Base-by-base conservation (phyloP, 805 yeast species). In the Pichia pseudocactophila region DNA sequence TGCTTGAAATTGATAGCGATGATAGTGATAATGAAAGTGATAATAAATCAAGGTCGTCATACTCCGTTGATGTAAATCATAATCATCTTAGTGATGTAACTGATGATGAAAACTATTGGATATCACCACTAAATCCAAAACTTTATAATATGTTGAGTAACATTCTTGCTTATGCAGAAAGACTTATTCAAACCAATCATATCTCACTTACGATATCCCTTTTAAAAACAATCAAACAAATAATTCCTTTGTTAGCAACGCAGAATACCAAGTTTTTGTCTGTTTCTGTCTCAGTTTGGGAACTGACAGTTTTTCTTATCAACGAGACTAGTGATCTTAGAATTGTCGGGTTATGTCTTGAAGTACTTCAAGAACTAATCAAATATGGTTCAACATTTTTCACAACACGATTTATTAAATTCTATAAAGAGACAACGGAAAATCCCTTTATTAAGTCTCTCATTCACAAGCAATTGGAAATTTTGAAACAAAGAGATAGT, bases 161-260 rank as follows among this genome's bases (percentile, higher is more conserved):
- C 42, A 77, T 90, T 3, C 66, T 78, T 41, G 71, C 68, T 6
- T 85, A 87, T 56, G 81, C 90, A 7, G 82, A 84, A 41, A 65
- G 85, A 44, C 40, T 75, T 28, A 61, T 86, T 30, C 77, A 85
- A 2, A 80, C 94, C 0, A 58, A 70, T 2, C 61, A 69, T 3
- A 11, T 39, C 15, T 25, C 38, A 9, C 58, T 90, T 26, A 71
- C 75, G 34, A 56, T 72, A 3, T 80, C 76, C 45, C 70, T 87
- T 6, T 57, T 89, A 41, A 65, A 61, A 27, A 68, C 84, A 1
- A 56, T 73, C 16, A 51, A 58, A 6, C 57, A 63, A 15, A 59
- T 70, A 0, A 45, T 76, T 3, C 82, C 82, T 0, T 54, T 80
- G 20, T 57, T 83, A 18, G 73, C 84, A 0, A 68, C 82, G 0